Base-by-base conservation (phyloP, 768 basidiomycete genomes). In the Pilatotrama ljubarskyi region DNA sequence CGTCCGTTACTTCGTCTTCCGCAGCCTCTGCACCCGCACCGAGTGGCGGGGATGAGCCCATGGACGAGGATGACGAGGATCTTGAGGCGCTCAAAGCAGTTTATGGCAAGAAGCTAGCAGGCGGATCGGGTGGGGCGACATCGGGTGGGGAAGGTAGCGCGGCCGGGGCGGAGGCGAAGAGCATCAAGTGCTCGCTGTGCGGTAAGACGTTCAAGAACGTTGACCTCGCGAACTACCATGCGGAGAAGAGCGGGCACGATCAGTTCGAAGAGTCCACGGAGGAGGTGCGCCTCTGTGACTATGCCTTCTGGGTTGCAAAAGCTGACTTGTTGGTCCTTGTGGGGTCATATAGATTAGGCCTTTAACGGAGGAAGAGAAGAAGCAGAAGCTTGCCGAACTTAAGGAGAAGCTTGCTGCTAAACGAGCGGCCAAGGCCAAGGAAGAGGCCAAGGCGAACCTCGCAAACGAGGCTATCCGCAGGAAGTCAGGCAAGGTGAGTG, bases 201-300 rank as follows among this genome's bases (percentile, higher is more conserved):
- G 84, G 87, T 61, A 97, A 97, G 76, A 79, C 85, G 22, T 97
- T 97, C 80, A 77, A 78, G 68, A 94, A 92, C 66, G 88, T 91
- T 0, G 91, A 91, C 2, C 77, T 96, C 15, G 95, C 93, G 14
- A 91, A 92, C 65, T 96, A 85, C 73, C 95, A 97, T 68, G 95
- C 94, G 0, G 93, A 95, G 74, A 94, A 94, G 78, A 91, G 87
- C 65, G 96, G 96, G 0, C 96, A 99, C 70, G 88, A 93, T 73
- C 87, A 95, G 65, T 98, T 98, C 63, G 95, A 97, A 71, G 96
- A 98, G 69, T 94, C 91, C 1, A 91, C 86, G 0, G 95, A 98
- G 68, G 96, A 98, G 82, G 94, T 92, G 47, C 50, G 75, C 48
- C 51, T 32, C 17, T 18, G 42, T 35, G 51, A 64, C 48, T 26